phyloP scores from a whole-genome alignment of 2,329 filamentous ascomycete genomes.

The Pseudocercospora pini-densiflorae region DNA sequence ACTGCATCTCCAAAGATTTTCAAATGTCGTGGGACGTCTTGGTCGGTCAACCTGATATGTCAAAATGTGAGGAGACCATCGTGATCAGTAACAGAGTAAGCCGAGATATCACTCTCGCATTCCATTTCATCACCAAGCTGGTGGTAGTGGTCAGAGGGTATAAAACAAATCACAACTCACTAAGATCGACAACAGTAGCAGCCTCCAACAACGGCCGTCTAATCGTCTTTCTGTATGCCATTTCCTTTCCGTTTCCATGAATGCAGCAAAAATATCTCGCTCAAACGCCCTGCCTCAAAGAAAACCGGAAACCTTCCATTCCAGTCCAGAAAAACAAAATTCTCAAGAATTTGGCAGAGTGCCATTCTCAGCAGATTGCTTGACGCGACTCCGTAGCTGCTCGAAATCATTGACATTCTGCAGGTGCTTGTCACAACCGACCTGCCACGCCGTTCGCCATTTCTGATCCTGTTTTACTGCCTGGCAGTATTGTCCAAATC shows the following conservation, averaged over 20 bases:
- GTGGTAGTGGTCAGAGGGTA: not conserved
- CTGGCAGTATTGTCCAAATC: conserved; percentile 62
- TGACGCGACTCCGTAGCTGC: conserved; percentile 51
- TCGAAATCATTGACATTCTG: conserved; percentile 63
- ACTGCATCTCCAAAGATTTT: too few species aligned
- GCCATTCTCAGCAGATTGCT: conserved; percentile 28
- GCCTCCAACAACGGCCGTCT: conserved; percentile 8
- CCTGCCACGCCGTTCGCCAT: conserved; percentile 64
- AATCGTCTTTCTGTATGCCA: conserved; percentile 6
- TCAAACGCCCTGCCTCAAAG: not conserved
- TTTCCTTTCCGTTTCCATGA: not conserved
- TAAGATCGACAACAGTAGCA: not conserved
- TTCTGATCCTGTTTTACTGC: conserved; percentile 68
- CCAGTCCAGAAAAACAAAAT: not conserved
- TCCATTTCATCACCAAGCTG: not conserved
- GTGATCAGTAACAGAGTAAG: not conserved
- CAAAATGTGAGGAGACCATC: not conserved
- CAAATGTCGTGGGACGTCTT: too few species aligned
- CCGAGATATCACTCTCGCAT: not conserved
- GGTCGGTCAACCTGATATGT: too few species aligned
- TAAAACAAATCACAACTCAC: not conserved
- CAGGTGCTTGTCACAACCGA: conserved; percentile 65
- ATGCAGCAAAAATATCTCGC: not conserved
- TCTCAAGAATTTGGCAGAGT: conserved; percentile 27
- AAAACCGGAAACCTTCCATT: too few species aligned